These are phyloP conservation scores for Alternaria ventricosa DNA, from an alignment of 2,329 filamentous ascomycete genomes.

Conservation along the genomic window DNA sequence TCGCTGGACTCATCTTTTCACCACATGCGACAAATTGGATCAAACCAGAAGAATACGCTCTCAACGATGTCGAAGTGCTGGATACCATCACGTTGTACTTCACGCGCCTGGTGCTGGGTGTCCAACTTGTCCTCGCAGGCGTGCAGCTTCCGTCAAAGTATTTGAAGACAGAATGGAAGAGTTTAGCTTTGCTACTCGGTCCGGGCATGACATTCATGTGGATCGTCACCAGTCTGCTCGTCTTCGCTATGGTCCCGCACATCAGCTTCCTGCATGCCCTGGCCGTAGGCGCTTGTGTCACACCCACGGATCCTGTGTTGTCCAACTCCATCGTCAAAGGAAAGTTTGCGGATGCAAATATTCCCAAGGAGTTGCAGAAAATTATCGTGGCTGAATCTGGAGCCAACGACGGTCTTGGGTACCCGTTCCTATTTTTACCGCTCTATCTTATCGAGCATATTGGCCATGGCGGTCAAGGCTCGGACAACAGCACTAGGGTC, in stretches of 20 bases:
- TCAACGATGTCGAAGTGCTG: constrained; percentile 63
- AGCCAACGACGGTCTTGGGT: constrained; percentile 87
- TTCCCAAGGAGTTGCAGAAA: constrained; percentile 80
- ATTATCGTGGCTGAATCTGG: constrained; percentile 74
- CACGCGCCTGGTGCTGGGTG: constrained; percentile 83
- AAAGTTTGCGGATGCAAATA: constrained; percentile 89
- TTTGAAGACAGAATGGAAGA: constrained; percentile 77
- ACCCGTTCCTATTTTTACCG: constrained; percentile 85
- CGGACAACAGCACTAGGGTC: constrained; percentile 60
- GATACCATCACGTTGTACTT: constrained; percentile 82
- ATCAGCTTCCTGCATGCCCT: constrained; percentile 79
- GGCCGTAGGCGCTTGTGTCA: constrained; percentile 84
- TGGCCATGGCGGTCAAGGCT: constrained; percentile 61
- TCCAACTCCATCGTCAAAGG: constrained; percentile 93
- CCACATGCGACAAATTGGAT: constrained; percentile 79
- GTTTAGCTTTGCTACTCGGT: constrained; percentile 75
- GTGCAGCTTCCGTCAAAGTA: constrained; percentile 88
- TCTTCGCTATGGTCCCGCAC: constrained; percentile 77
- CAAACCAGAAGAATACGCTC: constrained; percentile 74
- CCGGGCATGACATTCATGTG: constrained; percentile 90
- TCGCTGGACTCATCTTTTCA: constrained; percentile 80
- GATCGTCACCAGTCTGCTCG: constrained; percentile 77
- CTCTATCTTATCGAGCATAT: constrained; percentile 83
- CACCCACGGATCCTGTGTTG: constrained; percentile 86
- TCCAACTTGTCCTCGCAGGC: constrained; percentile 87